A percentile compares a stretch with the other conserved stretches of the same genome.
Conservation (phyloP, 2,329 filamentous ascomycete species). For the Corinectria fuckeliana region DNA sequence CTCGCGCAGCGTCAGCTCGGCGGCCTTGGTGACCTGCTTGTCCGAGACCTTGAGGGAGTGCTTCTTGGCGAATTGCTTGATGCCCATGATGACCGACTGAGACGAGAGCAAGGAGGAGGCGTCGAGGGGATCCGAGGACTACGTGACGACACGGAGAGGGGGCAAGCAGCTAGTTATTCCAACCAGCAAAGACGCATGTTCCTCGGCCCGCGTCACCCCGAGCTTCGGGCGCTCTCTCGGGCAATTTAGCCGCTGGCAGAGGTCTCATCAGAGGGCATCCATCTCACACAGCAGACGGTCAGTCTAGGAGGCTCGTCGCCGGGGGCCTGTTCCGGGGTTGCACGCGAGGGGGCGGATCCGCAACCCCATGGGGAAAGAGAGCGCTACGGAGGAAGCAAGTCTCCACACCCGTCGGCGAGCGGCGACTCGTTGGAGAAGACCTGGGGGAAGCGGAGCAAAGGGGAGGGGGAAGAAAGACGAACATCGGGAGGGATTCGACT, state of each 20-base stretch:
- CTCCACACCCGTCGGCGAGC: not conserved
- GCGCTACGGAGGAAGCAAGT: not conserved
- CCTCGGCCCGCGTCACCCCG: constrained; percentile 24
- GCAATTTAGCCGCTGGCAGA: constrained; percentile 7
- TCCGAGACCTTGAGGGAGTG: constrained; percentile 54
- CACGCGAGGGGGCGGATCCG: constrained; percentile 9
- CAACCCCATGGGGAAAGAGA: constrained; percentile 29
- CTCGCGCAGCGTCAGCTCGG: constrained; percentile 68
- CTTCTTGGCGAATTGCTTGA: constrained; percentile 52
- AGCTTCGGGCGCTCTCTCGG: constrained; percentile 25
- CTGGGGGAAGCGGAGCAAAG: constrained; percentile 23
- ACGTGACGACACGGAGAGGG: not conserved
- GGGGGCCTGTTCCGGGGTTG: not conserved
- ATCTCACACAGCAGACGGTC: no score
- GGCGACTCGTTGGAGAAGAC: constrained; percentile 29
- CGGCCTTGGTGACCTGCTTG: constrained; percentile 49
- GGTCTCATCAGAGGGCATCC: not conserved
- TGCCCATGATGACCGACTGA: constrained; percentile 45
- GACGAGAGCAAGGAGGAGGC: not conserved
- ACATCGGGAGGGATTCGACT: constrained; percentile 1
- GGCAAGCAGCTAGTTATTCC: constrained; percentile 10
- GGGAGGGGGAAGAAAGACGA: constrained; percentile 17
- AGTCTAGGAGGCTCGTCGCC: not conserved
- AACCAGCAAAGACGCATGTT: not conserved
- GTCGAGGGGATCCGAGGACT: not conserved